Evolutionary conservation across 129 eudicot genomes (phyloP).

Genomic region (Tagetes erecta): DNA sequence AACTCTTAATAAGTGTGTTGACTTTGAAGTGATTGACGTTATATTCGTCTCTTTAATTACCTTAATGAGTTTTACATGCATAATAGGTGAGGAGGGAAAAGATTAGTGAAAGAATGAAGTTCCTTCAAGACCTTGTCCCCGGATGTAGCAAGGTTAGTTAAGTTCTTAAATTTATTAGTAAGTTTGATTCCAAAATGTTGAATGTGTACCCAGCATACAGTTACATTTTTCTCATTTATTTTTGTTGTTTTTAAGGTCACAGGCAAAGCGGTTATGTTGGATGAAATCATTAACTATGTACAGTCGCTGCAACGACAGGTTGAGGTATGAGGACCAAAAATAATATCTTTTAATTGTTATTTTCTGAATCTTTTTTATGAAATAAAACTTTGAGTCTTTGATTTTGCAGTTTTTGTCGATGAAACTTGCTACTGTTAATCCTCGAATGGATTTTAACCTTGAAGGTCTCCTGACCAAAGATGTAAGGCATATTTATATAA

Average conservation of each 20-base stretch:
- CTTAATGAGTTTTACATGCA: constrained; percentile 10
- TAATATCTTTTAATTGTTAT: not conserved
- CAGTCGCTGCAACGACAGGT: constrained; percentile 93
- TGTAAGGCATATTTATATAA: constrained; percentile 46
- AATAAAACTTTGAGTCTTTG: not conserved
- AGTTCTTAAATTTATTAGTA: not conserved
- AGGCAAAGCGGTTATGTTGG: constrained; percentile 98
- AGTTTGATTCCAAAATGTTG: not conserved
- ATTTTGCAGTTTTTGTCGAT: constrained; percentile 77
- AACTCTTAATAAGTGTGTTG: not conserved
- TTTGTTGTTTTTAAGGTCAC: constrained; percentile 66
- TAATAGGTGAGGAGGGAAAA: constrained; percentile 90
- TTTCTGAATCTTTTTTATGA: not conserved
- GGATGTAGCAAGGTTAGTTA: constrained; percentile 91
- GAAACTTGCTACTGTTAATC: constrained; percentile 96
- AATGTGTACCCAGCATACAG: not conserved
- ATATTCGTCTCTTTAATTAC: not conserved
- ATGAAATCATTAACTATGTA: constrained; percentile 92
- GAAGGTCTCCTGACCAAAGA: constrained; percentile 77
- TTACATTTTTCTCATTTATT: constrained; percentile 15
- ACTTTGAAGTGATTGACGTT: not conserved
- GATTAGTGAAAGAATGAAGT: constrained; percentile 98
- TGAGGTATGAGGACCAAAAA: constrained; percentile 48
- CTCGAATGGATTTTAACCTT: constrained; percentile 68
- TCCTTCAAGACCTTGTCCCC: constrained; percentile 96